These are phyloP conservation scores for Pythium folliculosum DNA, from an alignment of 352 stramenopile species.

Conservation along the genomic window DNA sequence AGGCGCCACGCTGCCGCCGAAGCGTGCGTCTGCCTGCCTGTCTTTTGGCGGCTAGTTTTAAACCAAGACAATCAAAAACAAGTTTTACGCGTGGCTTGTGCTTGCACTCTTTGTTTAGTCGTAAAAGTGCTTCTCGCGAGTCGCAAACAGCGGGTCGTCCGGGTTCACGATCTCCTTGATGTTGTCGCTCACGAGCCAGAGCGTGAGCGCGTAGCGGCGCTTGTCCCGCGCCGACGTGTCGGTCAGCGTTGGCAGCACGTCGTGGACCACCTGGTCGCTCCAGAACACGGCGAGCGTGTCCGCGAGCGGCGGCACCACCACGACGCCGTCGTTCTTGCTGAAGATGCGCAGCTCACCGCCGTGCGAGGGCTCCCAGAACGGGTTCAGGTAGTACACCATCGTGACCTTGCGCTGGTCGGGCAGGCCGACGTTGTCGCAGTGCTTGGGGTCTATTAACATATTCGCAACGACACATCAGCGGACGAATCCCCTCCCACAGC, in stretches of 20 bases:
- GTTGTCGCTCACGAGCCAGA: constrained; percentile 82
- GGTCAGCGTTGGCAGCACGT: constrained; percentile 65
- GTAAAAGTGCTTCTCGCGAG: constrained; percentile 40
- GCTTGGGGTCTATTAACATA: constrained; percentile 43
- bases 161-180: constrained; percentile 48
- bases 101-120: constrained; percentile 1
- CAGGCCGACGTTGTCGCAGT: constrained; percentile 52
- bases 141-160: constrained; percentile 35
- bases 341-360: constrained; percentile 63
- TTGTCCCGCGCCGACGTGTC: constrained; percentile 30
- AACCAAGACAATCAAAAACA: too few species aligned
- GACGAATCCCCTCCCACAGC: not conserved
- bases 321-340: constrained; percentile 29
- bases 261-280: constrained; percentile 85
- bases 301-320: constrained; percentile 62
- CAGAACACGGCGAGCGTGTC: constrained; percentile 89
- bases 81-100: too few species aligned
- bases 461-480: not conserved
- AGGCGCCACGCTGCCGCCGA: too few species aligned
- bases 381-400: constrained; percentile 80
- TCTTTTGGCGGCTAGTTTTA: too few species aligned
- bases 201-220: constrained; percentile 80
- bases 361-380: constrained; percentile 49
- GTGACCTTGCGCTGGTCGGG: constrained; percentile 66
- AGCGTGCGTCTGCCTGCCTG: too few species aligned